A percentile compares a stretch with the other conserved stretches of the same genome.
phyloP scores from a whole-genome alignment of 331 rosid genomes.

The Saraca asoca region DNA sequence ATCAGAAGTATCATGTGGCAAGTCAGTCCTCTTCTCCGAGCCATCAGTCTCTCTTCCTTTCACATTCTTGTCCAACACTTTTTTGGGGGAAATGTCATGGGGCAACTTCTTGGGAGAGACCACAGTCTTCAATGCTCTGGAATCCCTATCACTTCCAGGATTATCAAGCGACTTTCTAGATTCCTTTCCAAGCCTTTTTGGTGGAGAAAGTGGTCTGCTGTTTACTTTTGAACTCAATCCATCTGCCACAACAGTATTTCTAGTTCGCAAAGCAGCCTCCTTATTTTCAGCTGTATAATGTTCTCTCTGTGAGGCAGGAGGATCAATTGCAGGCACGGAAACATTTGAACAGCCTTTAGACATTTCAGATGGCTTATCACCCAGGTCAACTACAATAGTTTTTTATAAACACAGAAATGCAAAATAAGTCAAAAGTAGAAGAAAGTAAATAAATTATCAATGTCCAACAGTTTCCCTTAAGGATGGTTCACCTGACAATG shows the following conservation, averaged over 20 bases:
- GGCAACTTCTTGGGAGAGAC: conserved; percentile 45
- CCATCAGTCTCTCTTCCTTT: conserved; percentile 49
- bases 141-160: conserved; percentile 48
- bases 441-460: conserved; percentile 13
- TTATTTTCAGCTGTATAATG: conserved; percentile 47
- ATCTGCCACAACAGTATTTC: conserved; percentile 53
- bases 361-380: conserved; percentile 66
- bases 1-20: conserved; percentile 59
- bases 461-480: conserved; percentile 33
- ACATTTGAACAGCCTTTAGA: conserved; percentile 50
- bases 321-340: conserved; percentile 46
- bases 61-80: conserved; percentile 40
- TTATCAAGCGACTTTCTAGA: conserved; percentile 40
- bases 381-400: conserved; percentile 59
- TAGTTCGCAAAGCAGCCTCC: conserved; percentile 60
- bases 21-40: conserved; percentile 46
- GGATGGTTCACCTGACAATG: conserved; percentile 75
- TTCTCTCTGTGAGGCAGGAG: conserved; percentile 48
- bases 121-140: conserved; percentile 45
- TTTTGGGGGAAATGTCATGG: conserved; percentile 42
- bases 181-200: conserved; percentile 45
- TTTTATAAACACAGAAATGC: conserved; percentile 34
- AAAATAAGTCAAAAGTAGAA: conserved; percentile 37
- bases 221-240: conserved; percentile 56
- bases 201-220: conserved; percentile 47